Percentiles rank a stretch among this genome's conserved stretches.
These are phyloP conservation scores for Aspergillus tamarii DNA, from an alignment of 2,329 filamentous ascomycete genomes.

Conservation along the genomic window DNA sequence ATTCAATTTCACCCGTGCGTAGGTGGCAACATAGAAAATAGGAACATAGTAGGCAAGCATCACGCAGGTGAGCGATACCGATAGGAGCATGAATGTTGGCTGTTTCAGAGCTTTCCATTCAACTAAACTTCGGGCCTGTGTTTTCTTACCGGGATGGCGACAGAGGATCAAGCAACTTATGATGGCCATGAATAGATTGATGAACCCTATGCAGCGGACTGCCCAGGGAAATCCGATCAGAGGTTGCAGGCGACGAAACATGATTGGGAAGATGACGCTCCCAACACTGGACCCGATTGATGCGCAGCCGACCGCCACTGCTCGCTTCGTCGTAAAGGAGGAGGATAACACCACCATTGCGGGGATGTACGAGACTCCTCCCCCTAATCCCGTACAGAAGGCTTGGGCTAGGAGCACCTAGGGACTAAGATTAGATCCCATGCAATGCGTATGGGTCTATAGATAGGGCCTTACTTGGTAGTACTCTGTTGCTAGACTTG, in stretches of 20 bases:
- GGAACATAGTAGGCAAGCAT: slow-evolving; percentile 53
- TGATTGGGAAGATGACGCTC: slow-evolving; percentile 62
- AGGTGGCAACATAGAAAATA: slow-evolving; percentile 48
- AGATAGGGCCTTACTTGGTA: slow-evolving; percentile 27
- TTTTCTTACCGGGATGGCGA: slow-evolving; percentile 40
- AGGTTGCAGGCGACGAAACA: slow-evolving; percentile 57
- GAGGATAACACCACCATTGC: slow-evolving; percentile 35
- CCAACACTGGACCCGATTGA: slow-evolving; percentile 62
- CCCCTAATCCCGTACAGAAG: slow-evolving; percentile 36
- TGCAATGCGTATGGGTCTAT: neutral
- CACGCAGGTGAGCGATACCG: slow-evolving; percentile 50
- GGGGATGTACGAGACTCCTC: slow-evolving; percentile 37
- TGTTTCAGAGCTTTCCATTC: slow-evolving; percentile 45
- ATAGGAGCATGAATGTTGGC: slow-evolving; percentile 46
- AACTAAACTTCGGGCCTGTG: slow-evolving; percentile 44
- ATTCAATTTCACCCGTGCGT: slow-evolving; percentile 50
- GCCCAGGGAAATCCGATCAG: slow-evolving; percentile 64
- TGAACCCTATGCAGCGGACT: slow-evolving; percentile 58
- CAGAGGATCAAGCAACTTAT: slow-evolving; percentile 42
- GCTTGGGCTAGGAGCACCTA: slow-evolving; percentile 53
- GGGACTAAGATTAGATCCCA: neutral
- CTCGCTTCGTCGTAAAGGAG: slow-evolving; percentile 49
- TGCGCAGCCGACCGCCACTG: slow-evolving; percentile 59
- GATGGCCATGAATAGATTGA: slow-evolving; percentile 49
- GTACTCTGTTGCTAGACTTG: slow-evolving; percentile 31